Base-by-base conservation (phyloP, 441 rosid genomes). In the Capsella rubella region DNA sequence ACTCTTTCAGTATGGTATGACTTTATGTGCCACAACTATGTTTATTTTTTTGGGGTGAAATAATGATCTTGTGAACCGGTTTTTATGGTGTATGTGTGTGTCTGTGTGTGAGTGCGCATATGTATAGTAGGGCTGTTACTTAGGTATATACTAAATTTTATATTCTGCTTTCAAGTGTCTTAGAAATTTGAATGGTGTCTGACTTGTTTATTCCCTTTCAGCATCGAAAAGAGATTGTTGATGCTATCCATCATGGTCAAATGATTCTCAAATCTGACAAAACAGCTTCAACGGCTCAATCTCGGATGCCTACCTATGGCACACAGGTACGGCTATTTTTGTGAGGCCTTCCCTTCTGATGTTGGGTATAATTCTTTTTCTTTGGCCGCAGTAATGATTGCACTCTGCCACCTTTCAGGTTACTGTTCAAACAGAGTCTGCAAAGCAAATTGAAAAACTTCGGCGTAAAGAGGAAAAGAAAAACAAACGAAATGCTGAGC, bases 381-480 rank as follows among this genome's bases (percentile, higher is more conserved):
- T 52, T 39, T 74, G 29, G 32, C 68, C 43, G 42, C 46, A 56
- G 35, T 73, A 78, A 69, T 64, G 55, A 64, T 64, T 64, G 40
- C 64, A 67, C 72, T 62, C 60, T 18, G 58, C 66, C 54, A 83
- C 47, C 64, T 58, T 71, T 81, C 76, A 95, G 99, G 99, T 95
- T 70, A 95, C 90, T 56, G 97, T 95, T 39, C 99, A 92, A 80
- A 95, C 85, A 72, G 97, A 92, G 83, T 87, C 97, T 49, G 93
- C 81, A 69, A 85, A 76, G 79, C 97, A 95, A 83, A 95, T 92
- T 74, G 97, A 95, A 79, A 95, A 95, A 74, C 91, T 95, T 65
- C 88, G 99, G 49, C 97, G 97, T 51, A 95, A 92, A 85, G 99
- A 95, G 84, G 97, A 90, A 87, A 92, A 88, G 82, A 84, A 88